Base-by-base conservation (phyloP, 2,329 filamentous ascomycete species). In the Colletotrichum tofieldiae region DNA sequence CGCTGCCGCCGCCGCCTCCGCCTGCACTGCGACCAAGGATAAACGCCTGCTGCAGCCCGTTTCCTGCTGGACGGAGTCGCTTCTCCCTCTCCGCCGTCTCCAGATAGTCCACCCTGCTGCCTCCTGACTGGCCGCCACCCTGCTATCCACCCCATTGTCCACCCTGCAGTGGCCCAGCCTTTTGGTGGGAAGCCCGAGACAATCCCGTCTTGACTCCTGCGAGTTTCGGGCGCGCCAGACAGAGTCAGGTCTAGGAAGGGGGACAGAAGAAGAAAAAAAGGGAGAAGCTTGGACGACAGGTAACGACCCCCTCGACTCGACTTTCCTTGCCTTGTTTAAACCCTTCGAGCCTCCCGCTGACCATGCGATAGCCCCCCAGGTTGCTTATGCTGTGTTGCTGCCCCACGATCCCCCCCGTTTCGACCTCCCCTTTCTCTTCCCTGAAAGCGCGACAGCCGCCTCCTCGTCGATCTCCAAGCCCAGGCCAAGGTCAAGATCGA, bases 151-250 rank as follows among this genome's bases (percentile, higher is more conserved):
- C n/a, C 58, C 52, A 52, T 61, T 47, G 29, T 52, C 60, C 43
- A 65, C 60, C 47, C 60, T 58, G 43, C 69, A 60, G 65, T 66
- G 20, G 47, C 54, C 59, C 65, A 69, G 65, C 52, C 59, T 23
- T 60, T 64, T 26, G 69, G 65, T 64, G 52, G 51, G 45, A 64
- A 72, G 69, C 14, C 69, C 69, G 69, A 69, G 65, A 72, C 69
- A 69, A 49, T 72, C 45, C 69, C 65, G 51, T 69, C 41, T 43
- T 35, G 49, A 49, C 47, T 20, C n/a, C 51, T 58, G 54, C 65
- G 65, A 69, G n/a, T 72, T 64, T 69, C 65, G 65, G 65, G 29
- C 69, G 52, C 69, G 37, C 59, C 69, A 69, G 65, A 58, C 59
- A 63, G 62, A 71, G 64, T 65, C 65, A 65, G 52, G 65, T 55